A percentile compares a stretch with the other conserved stretches of the same genome.
Conservation (phyloP, 805 yeast species). For the Ogataea degrootiae region DNA sequence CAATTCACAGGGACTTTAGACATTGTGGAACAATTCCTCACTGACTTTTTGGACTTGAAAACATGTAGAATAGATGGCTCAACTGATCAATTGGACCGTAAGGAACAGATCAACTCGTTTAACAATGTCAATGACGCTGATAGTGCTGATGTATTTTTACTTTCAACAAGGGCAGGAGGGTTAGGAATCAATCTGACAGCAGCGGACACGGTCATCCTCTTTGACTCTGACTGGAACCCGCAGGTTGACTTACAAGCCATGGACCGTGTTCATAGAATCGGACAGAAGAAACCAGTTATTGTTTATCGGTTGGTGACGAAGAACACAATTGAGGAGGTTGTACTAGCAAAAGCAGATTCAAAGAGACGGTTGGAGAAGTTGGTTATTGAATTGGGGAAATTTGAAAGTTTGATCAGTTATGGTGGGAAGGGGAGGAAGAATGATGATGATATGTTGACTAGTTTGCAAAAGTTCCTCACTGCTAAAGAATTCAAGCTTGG, state of each 20-base stretch:
- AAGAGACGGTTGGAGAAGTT: constrained; percentile 75
- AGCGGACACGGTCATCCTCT: constrained; percentile 86
- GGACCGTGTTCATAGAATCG: constrained; percentile 92
- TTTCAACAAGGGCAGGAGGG: constrained; percentile 94
- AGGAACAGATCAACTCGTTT: constrained; percentile 56
- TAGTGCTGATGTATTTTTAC: constrained; percentile 50
- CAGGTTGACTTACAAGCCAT: constrained; percentile 95
- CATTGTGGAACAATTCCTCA: constrained; percentile 69
- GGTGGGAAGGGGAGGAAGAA: constrained; percentile 6
- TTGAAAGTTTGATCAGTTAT: constrained; percentile 33
- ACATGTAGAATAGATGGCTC: constrained; percentile 75
- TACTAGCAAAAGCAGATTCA: constrained; percentile 72
- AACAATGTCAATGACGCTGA: constrained; percentile 26
- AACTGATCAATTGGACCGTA: constrained; percentile 60
- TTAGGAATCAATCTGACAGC: constrained; percentile 80
- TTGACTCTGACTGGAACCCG: constrained; percentile 97
- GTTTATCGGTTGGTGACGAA: constrained; percentile 73
- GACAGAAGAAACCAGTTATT: constrained; percentile 80
- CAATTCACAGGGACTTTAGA: constrained; percentile 87
- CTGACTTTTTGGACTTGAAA: constrained; percentile 36
- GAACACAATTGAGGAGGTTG: constrained; percentile 78
- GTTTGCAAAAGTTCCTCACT: constrained; percentile 36
- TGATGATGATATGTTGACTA: constrained; percentile 22
- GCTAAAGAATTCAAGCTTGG: constrained; percentile 29
- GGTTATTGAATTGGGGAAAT: constrained; percentile 64